These are phyloP conservation scores for Cercospora janseana DNA, from an alignment of 2,329 filamentous ascomycete species.

Conservation along the genomic window DNA sequence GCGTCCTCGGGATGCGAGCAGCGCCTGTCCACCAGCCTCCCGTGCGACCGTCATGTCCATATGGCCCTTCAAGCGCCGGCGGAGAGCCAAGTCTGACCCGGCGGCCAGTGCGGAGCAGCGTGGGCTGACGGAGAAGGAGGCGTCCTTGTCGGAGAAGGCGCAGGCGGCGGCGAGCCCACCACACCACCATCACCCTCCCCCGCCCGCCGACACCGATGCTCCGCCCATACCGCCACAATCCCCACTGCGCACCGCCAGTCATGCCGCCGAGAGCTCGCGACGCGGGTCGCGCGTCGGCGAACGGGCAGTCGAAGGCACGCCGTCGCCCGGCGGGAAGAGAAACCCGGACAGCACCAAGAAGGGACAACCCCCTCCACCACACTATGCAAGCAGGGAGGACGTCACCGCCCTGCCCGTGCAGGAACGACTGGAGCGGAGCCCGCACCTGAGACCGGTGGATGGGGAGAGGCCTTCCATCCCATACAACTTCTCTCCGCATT, in stretches of 20 bases:
- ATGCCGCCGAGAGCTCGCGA: background rate
- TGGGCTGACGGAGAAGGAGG: constrained; percentile 51
- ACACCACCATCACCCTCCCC: constrained; percentile 10
- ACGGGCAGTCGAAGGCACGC: constrained; percentile 13
- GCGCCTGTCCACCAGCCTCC: background rate
- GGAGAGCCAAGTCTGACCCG: constrained; percentile 36
- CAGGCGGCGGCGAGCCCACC: constrained; percentile 20
- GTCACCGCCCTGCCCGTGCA: constrained; percentile 49
- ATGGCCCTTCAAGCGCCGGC: constrained; percentile 78
- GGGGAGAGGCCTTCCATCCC: constrained; percentile 42
- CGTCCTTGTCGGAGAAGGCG: too few relatives aligned
- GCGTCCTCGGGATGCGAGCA: constrained; percentile 11
- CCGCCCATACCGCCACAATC: constrained; percentile 7
- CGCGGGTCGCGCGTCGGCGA: constrained; percentile 9
- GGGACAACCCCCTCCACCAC: constrained; percentile 27
- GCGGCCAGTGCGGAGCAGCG: constrained; percentile 37
- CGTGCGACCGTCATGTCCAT: constrained; percentile 60
- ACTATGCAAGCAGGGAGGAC: constrained; percentile 42
- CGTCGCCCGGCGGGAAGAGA: constrained; percentile 14
- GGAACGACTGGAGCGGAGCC: constrained; percentile 45
- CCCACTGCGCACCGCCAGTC: constrained; percentile 6
- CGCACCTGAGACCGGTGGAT: constrained; percentile 48
- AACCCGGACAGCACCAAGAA: constrained; percentile 21
- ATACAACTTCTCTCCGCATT: constrained; percentile 44
- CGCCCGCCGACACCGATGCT: constrained; percentile 29